These are phyloP conservation scores for Arthrobotrys pseudoclavata DNA, from an alignment of 2,329 filamentous ascomycete species.

Conservation along the genomic window DNA sequence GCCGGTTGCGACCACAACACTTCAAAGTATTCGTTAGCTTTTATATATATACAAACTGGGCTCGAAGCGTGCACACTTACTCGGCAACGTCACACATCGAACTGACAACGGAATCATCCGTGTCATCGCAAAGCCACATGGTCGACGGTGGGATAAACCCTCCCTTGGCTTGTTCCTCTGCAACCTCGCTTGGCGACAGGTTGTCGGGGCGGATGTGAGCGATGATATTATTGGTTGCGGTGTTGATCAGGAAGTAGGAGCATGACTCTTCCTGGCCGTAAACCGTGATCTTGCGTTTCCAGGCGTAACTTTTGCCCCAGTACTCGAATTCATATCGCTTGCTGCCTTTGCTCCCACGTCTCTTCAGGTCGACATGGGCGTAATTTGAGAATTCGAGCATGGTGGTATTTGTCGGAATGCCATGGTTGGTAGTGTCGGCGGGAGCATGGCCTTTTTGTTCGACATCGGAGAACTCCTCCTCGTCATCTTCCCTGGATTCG, in stretches of 20 bases:
- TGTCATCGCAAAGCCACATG: slow-evolving; percentile 86
- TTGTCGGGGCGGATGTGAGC: slow-evolving; percentile 89
- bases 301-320: slow-evolving; percentile 88
- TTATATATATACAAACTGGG: no score
- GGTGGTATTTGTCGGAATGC: slow-evolving; percentile 78
- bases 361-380: slow-evolving; percentile 85
- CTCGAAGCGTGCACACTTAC: no score
- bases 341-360: slow-evolving; percentile 75
- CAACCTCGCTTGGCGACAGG: slow-evolving; percentile 77
- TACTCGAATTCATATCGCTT: slow-evolving; percentile 93
- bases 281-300: slow-evolving; percentile 78
- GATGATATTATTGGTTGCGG: slow-evolving; percentile 75
- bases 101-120: slow-evolving; percentile 71
- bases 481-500: slow-evolving; percentile 69
- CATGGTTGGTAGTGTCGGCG: slow-evolving; percentile 66
- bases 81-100: slow-evolving; percentile 85
- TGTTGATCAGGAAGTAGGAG: slow-evolving; percentile 83
- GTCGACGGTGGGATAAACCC: slow-evolving; percentile 92
- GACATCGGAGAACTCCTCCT: slow-evolving; percentile 64
- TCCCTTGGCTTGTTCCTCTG: slow-evolving; percentile 80
- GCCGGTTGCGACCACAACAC: slow-evolving; percentile 90
- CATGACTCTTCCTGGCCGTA: slow-evolving; percentile 71
- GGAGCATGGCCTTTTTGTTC: slow-evolving; percentile 60
- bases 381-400: slow-evolving; percentile 98
- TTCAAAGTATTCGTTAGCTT: slow-evolving; percentile 66